Percentiles rank a stretch among this genome's conserved stretches.
phyloP scores from a whole-genome alignment of 345 rosid genomes.

The Gossypium stocksii region DNA sequence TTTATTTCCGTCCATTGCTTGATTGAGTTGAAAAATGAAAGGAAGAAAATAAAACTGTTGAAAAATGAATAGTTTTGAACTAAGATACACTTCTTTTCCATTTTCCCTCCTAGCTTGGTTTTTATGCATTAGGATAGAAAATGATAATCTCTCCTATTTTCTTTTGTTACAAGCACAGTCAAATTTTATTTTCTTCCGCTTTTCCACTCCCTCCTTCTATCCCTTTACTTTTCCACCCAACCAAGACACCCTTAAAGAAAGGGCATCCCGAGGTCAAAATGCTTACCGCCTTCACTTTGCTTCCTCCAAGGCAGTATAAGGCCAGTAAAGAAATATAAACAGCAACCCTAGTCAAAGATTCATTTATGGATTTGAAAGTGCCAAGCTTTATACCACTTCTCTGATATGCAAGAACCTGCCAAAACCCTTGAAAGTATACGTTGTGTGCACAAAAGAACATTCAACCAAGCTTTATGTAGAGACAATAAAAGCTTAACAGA shows the following conservation, averaged over 20 bases:
- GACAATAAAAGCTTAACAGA: neutral
- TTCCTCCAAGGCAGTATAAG: conserved; percentile 89
- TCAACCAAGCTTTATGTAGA: neutral
- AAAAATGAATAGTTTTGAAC: no score
- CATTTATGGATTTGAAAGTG: conserved; percentile 80
- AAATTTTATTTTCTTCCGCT: no score
- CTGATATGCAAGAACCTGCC: conserved; percentile 81
- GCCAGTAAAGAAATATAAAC: conserved; percentile 82
- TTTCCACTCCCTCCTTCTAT: neutral
- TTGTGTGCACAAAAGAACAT: conserved; percentile 15
- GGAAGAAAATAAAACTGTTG: no score
- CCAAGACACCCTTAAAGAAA: neutral
- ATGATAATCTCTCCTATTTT: no score
- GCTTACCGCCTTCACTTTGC: conserved; percentile 92
- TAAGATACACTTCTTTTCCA: no score
- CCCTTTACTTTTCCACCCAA: neutral
- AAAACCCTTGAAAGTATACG: conserved; percentile 22
- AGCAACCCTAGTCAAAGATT: conserved; percentile 87
- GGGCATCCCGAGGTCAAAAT: conserved; percentile 21
- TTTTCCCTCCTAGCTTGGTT: no score
- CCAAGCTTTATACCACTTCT: conserved; percentile 91
- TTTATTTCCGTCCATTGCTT: no score
- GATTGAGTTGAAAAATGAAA: no score
- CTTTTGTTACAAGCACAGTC: no score
- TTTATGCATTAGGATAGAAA: no score